phyloP scores from a whole-genome alignment of 306 rosid genomes.

The Dicorynia guianensis region DNA sequence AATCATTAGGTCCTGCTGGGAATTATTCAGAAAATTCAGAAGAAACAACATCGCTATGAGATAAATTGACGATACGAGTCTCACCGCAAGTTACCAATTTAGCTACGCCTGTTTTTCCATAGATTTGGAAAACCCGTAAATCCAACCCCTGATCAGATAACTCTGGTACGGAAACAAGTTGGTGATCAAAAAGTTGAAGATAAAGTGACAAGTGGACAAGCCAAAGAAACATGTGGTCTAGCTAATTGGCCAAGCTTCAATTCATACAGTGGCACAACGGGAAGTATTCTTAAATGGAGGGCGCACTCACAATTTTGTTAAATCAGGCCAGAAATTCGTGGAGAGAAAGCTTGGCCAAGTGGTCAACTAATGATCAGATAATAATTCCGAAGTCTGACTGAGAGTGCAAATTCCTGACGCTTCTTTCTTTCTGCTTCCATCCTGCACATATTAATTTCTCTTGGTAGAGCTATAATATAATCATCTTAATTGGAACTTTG shows the following conservation, averaged over 20 bases:
- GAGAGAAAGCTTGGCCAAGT: conserved; percentile 26
- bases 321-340: conserved; percentile 36
- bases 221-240: conserved; percentile 12
- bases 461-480: not conserved
- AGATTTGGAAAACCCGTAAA: conserved; percentile 58
- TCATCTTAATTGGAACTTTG: not conserved
- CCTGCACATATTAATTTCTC: not conserved
- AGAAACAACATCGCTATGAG: conserved; percentile 45
- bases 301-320: conserved; percentile 28
- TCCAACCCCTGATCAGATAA: conserved; percentile 31
- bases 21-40: not conserved
- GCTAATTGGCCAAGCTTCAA: conserved; percentile 30
- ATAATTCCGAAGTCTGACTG: conserved; percentile 30
- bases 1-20: conserved; percentile 5
- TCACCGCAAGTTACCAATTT: conserved; percentile 49
- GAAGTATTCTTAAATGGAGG: conserved; percentile 44
- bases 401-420: conserved; percentile 34
- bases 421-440: not conserved
- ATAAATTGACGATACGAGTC: conserved; percentile 38
- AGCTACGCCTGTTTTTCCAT: conserved; percentile 68
- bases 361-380: conserved; percentile 34
- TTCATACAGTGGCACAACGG: conserved; percentile 33
- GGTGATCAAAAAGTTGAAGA: no score
- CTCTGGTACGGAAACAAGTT: conserved; percentile 28
- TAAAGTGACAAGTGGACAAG: conserved; percentile 9